Percentiles rank a stretch among this genome's conserved stretches.
phyloP scores from a whole-genome alignment of 2,329 filamentous ascomycete genomes.

The Bimuria novae-zelandiae region DNA sequence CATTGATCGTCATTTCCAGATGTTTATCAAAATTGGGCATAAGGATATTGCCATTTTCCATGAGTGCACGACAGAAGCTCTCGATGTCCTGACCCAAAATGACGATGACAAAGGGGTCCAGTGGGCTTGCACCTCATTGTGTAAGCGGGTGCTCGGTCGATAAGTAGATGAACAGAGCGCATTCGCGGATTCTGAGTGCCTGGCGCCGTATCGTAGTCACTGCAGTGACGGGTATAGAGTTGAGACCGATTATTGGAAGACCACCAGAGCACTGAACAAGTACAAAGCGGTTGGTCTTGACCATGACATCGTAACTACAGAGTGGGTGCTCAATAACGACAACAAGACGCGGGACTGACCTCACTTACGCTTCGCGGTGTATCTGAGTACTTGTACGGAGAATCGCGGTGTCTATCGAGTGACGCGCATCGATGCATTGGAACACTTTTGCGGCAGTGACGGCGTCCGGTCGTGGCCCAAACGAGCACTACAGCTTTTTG shows the following conservation, averaged over 20 bases:
- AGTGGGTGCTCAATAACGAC: not conserved
- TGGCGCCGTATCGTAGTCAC: constrained; percentile 2
- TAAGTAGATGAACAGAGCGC: constrained; percentile 18
- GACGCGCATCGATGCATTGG: not conserved
- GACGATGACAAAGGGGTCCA: constrained; percentile 9
- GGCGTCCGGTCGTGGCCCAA: not conserved
- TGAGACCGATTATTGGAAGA: constrained; percentile 10
- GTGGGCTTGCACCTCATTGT: not conserved
- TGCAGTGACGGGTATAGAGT: constrained; percentile 7
- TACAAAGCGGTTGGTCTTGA: constrained; percentile 25
- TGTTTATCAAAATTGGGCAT: constrained; percentile 5
- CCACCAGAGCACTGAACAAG: constrained; percentile 9
- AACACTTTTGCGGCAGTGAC: not conserved
- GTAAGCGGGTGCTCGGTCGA: not conserved
- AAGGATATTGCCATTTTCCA: constrained; percentile 10
- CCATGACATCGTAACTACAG: constrained; percentile 15
- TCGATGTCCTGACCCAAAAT: constrained; percentile 20
- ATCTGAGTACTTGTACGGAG: constrained; percentile 14
- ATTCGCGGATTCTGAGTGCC: constrained; percentile 17
- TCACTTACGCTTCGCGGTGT: constrained; percentile 13
- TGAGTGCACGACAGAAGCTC: constrained; percentile 15
- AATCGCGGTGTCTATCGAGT: constrained; percentile 14
- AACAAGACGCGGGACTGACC: not conserved
- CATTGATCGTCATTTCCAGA: constrained; percentile 12
- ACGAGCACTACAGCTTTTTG: constrained; percentile 8